Conservation (phyloP, 352 stramenopile species). For the Plasmopara halstedii region DNA sequence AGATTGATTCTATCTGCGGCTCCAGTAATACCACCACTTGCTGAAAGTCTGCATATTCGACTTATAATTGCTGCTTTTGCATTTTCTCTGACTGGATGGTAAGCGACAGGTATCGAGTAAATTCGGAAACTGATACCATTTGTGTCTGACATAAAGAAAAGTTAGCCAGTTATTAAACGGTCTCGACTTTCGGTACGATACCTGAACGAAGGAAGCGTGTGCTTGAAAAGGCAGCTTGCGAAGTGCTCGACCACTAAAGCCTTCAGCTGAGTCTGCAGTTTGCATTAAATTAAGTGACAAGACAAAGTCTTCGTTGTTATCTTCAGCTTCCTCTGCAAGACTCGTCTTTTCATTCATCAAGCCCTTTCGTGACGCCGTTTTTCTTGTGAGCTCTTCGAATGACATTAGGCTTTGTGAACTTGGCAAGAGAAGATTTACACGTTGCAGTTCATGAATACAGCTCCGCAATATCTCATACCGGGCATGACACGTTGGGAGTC, state of each 20-base stretch:
- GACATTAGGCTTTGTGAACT: constrained; percentile 13
- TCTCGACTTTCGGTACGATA: constrained; percentile 24
- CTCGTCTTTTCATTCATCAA: constrained; percentile 32
- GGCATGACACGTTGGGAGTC: constrained; percentile 44
- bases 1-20: no score
- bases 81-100: no score
- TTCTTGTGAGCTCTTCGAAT: constrained; percentile 21
- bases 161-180: no score
- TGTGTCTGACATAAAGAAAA: no score
- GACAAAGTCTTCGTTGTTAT: constrained; percentile 1
- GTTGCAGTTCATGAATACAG: constrained; percentile 75
- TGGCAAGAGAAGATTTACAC: constrained; percentile 53
- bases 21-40: no score
- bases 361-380: constrained; percentile 28
- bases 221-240: constrained; percentile 84
- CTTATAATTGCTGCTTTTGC: no score
- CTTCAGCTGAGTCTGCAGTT: constrained; percentile 42
- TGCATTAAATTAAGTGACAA: constrained; percentile 30
- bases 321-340: neutral
- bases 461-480: constrained; percentile 79
- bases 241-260: constrained; percentile 65
- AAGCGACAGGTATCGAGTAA: no score
- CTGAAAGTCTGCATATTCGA: no score
- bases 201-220: constrained; percentile 61
- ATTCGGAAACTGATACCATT: no score